Evolutionary conservation across 768 basidiomycete genomes (phyloP), one percentile per base, ranked within the genome.

Genomic region (Aureoboletus auriporus): DNA sequence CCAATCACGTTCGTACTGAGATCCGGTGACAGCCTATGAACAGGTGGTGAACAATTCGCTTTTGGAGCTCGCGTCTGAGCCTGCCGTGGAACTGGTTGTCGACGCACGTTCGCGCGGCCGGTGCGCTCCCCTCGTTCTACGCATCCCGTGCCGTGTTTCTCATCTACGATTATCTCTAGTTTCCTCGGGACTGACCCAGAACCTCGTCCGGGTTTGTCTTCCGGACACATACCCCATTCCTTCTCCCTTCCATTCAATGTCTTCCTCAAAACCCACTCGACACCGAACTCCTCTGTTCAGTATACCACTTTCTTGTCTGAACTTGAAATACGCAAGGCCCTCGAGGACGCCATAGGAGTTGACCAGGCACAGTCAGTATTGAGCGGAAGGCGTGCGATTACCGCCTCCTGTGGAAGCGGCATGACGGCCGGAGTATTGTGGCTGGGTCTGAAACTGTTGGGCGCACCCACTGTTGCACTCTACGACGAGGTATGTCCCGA

Each of bases 381-480:
- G 39, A 64, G 73, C 10, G 89, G 88, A 14, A 68, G 81, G 51
- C 72, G 77, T 44, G 62, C 73, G 17, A 79, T 94, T 28, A 77
- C 84, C 6, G 81, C 87, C 11, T 86, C 77, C 50, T 99, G 95
- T 70, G 95, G 95, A 43, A 95, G 91, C 62, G 95, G 95, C 38
- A 97, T 99, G 95, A 96, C 94, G n/a, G 95, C 95, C 10, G 90
- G 80, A 4, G 74, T 97, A 12, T 74, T 97, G 6, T 97, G 96
- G 94, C 75, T 97, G 49, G 93, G 91, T n/a, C 72, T 96, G 53
- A 80, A 87, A 64, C 59, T 87, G 33, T 58, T 93, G 39, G 83
- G 82, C 12, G 78, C 79, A 5, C 66, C 77, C 45, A 71, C 73
- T 20, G 71, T 86, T 35, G 79, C 78, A n/a, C 66, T 98, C 10